Percentiles rank a stretch among this genome's conserved stretches.
Evolutionary conservation across 192 early-diverging fungal genomes (phyloP).

Genomic region (Podila minutissima): DNA sequence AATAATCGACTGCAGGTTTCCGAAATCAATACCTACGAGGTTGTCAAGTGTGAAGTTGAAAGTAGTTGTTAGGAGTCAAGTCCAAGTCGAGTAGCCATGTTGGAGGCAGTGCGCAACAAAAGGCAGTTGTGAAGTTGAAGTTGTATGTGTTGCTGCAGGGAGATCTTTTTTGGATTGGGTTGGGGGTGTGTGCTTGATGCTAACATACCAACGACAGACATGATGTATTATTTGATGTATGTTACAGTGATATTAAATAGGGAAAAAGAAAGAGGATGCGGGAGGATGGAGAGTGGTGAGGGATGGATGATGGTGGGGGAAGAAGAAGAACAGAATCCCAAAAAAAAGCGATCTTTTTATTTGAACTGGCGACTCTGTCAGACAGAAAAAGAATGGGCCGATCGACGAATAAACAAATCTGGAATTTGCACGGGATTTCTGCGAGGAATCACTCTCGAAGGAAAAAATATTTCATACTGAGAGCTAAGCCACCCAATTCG

Average conservation of each 20-base stretch:
- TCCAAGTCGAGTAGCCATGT: constrained; percentile 1
- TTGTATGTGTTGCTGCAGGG: not conserved
- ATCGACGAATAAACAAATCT: no score
- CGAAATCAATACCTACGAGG: constrained; percentile 91
- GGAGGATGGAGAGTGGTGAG: not conserved
- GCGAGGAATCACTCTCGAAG: no score
- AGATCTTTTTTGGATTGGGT: not conserved
- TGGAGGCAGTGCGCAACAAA: not conserved
- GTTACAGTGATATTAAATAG: constrained; percentile 2
- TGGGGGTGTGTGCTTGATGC: not conserved
- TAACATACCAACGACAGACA: constrained; percentile 52
- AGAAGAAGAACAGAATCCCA: not conserved
- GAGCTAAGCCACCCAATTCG: no score
- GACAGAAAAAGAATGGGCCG: not conserved
- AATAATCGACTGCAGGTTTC: constrained; percentile 95
- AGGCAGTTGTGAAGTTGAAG: not conserved
- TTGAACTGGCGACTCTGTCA: not conserved
- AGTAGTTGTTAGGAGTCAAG: not conserved
- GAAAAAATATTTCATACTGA: no score
- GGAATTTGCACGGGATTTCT: no score
- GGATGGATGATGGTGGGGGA: not conserved
- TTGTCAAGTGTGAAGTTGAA: not conserved
- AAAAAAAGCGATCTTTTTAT: constrained; percentile 3
- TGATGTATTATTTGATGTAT: constrained; percentile 11
- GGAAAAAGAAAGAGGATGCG: constrained; percentile 3